Evolutionary conservation across 176 grass and related monocot species (phyloP).

Genomic region (Dactylis glomerata): DNA sequence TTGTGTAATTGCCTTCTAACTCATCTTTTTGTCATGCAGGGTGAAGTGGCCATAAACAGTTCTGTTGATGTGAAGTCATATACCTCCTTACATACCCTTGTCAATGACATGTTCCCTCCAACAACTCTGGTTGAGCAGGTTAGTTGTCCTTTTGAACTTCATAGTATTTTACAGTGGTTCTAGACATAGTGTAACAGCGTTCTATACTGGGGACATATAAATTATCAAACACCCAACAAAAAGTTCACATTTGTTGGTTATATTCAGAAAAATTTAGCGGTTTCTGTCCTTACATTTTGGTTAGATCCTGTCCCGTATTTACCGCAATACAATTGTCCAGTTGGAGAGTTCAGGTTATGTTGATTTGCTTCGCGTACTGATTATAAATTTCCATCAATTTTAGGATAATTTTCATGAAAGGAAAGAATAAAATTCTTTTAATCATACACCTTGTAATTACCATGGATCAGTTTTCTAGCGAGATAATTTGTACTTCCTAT

Average conservation of each 20-base stretch:
- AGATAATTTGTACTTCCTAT: neutral
- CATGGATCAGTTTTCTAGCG: neutral
- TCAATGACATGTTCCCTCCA: slow-evolving; percentile 97
- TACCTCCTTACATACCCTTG: slow-evolving; percentile 96
- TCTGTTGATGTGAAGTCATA: slow-evolving; percentile 92
- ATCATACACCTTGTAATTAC: neutral
- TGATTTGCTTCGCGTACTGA: neutral
- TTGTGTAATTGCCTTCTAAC: slow-evolving; percentile 2
- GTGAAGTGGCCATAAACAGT: slow-evolving; percentile 93
- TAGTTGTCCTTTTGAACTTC: slow-evolving; percentile 5
- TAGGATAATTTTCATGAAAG: neutral
- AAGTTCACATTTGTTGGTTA: neutral
- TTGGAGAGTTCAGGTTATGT: neutral
- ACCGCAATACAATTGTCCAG: neutral
- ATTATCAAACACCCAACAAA: neutral
- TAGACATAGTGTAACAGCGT: neutral
- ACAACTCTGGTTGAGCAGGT: slow-evolving; percentile 99
- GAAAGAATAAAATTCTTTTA: neutral
- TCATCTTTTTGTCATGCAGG: slow-evolving; percentile 47
- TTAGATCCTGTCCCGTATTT: neutral
- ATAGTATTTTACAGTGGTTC: neutral
- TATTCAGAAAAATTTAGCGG: neutral
- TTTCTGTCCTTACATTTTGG: slow-evolving; percentile 21
- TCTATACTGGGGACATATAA: neutral
- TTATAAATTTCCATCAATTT: neutral